Evolutionary conservation across 2,329 filamentous ascomycete genomes (phyloP).

Genomic region (Orbilia blumenaviensis): DNA sequence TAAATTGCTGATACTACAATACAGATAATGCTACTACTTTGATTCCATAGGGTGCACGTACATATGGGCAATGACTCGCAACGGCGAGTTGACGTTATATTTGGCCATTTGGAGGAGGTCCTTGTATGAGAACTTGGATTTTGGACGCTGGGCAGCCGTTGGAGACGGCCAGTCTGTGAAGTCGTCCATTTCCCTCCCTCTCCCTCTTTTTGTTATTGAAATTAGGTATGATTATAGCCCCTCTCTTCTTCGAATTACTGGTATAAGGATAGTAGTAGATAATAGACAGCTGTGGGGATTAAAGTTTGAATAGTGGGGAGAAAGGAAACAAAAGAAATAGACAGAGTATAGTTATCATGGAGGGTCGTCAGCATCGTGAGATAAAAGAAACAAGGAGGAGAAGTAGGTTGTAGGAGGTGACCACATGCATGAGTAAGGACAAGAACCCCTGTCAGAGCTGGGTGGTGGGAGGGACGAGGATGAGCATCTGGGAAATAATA

Average conservation of each 20-base stretch:
- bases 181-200: constrained; percentile 41
- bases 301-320: not conserved
- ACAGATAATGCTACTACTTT: not conserved
- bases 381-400: too few species aligned
- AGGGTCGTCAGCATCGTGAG: constrained; percentile 8
- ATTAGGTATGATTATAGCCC: not conserved
- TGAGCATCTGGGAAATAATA: constrained; percentile 6
- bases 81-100: constrained; percentile 75
- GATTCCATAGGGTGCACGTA: constrained; percentile 17
- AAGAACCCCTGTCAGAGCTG: constrained; percentile 17
- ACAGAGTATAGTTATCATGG: constrained; percentile 5
- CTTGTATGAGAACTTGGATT: constrained; percentile 83
- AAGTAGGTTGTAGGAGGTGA: not conserved
- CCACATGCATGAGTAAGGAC: not conserved
- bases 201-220: not conserved
- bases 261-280: not conserved
- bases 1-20: not conserved
- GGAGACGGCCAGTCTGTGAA: constrained; percentile 35
- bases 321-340: not conserved
- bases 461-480: not conserved
- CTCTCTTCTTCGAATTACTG: not conserved
- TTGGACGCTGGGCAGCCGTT: constrained; percentile 45
- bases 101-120: constrained; percentile 79
- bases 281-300: not conserved
- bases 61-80: constrained; percentile 88